A percentile compares a stretch with the other conserved stretches of the same genome.
Conservation (phyloP, 2,329 filamentous ascomycete species). For the Xylariales sp. region DNA sequence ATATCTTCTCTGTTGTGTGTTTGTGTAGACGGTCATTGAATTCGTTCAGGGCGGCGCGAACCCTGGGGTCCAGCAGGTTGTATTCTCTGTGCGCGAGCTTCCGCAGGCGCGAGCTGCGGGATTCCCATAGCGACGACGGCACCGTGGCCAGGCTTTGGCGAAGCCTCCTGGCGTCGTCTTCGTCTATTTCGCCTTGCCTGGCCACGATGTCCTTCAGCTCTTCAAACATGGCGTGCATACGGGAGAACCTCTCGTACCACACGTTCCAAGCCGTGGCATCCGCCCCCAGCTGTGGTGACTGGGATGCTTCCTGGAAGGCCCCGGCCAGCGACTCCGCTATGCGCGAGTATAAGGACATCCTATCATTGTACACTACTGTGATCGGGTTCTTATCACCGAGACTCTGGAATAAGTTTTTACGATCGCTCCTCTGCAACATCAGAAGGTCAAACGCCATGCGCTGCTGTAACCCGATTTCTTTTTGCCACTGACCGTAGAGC, state of each 20-base stretch:
- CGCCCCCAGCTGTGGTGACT: not conserved
- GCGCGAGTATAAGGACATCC: not conserved
- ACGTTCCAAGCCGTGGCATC: not conserved
- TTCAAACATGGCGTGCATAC: not conserved
- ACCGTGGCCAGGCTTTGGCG: not conserved
- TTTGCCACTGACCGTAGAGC: slow-evolving; percentile 4
- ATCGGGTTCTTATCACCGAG: not conserved
- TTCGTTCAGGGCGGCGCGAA: slow-evolving; percentile 17
- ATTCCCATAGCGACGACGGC: not conserved
- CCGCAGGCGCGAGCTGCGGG: slow-evolving; percentile 8
- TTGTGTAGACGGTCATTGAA: slow-evolving; percentile 3
- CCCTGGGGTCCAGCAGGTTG: slow-evolving; percentile 9
- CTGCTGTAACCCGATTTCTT: slow-evolving; percentile 14
- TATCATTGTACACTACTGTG: not conserved
- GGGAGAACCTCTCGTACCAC: not conserved
- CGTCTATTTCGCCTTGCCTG: not conserved
- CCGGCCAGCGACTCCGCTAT: not conserved
- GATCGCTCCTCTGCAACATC: not conserved
- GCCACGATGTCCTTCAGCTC: not conserved
- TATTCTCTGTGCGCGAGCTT: slow-evolving; percentile 16
- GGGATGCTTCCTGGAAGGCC: not conserved
- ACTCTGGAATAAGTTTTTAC: not conserved
- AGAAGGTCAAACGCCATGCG: slow-evolving; percentile 16
- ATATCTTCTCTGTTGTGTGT: not conserved
- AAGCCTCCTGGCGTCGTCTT: not conserved